Evolutionary conservation across 176 grass and related monocot genomes (phyloP).

Genomic region (Bothriochloa decipiens): DNA sequence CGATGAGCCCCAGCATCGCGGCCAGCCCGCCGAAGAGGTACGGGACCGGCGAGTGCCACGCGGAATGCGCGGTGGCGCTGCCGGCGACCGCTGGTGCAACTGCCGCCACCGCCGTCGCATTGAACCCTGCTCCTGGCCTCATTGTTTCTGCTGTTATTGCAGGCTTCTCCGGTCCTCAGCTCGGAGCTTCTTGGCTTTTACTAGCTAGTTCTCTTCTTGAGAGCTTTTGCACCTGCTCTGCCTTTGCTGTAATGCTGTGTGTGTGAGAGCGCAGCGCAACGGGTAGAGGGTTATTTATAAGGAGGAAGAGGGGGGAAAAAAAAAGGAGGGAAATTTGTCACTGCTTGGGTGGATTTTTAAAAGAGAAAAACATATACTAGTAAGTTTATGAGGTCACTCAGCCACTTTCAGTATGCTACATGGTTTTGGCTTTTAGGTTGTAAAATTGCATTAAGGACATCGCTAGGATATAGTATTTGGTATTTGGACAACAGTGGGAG

Average conservation of each 20-base stretch:
- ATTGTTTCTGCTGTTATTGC: conserved; percentile 46
- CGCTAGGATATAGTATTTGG: not conserved
- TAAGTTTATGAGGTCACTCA: conserved; percentile 48
- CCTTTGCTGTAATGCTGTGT: conserved; percentile 29
- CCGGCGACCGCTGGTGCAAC: conserved; percentile 11
- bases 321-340: conserved; percentile 39
- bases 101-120: conserved; percentile 52
- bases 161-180: not conserved
- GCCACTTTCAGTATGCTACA: conserved; percentile 1
- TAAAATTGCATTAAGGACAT: conserved; percentile 7
- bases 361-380: conserved; percentile 17
- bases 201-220: not conserved
- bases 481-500: not conserved
- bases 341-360: conserved; percentile 37
- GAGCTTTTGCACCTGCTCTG: conserved; percentile 14
- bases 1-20: conserved; percentile 90
- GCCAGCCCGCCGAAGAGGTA: conserved; percentile 94
- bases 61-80: conserved; percentile 54
- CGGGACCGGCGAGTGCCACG: conserved; percentile 96
- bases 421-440: not conserved
- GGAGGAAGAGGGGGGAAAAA: conserved; percentile 1
- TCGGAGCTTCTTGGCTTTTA: conserved; percentile 1
- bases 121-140: conserved; percentile 78
- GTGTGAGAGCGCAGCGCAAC: conserved; percentile 31
- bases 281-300: conserved; percentile 64